phyloP scores from a whole-genome alignment of 2,329 filamentous ascomycete species.

The Pseudocercospora pini-densiflorae region DNA sequence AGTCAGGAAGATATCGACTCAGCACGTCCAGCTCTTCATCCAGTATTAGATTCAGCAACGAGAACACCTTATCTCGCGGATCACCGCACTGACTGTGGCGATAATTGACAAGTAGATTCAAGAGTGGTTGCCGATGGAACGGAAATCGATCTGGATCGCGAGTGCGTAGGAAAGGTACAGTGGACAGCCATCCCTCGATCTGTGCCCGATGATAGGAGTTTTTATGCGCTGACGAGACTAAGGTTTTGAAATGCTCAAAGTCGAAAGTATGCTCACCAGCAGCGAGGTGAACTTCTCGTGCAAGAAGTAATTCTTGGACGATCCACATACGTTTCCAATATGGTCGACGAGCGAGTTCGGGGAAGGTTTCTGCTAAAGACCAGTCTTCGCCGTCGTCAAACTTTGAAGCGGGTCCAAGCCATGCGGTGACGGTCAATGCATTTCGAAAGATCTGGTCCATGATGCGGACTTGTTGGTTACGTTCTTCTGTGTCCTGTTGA shows the following conservation, averaged over 20 bases:
- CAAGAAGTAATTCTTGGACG: constrained; percentile 10
- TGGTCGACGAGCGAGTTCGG: neutral
- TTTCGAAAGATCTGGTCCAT: constrained; percentile 17
- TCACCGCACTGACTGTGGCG: neutral
- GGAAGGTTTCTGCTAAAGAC: neutral
- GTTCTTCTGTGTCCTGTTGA: constrained; percentile 10
- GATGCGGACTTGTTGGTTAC: constrained; percentile 14
- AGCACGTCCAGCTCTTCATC: neutral
- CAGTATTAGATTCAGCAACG: constrained; percentile 6
- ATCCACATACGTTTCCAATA: constrained; percentile 16
- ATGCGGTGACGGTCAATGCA: constrained; percentile 6
- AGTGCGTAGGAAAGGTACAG: constrained; percentile 5
- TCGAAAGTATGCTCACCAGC: constrained; percentile 4
- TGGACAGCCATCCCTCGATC: neutral
- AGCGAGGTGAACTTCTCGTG: constrained; percentile 7
- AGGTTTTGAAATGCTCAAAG: constrained; percentile 11
- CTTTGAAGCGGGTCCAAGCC: neutral
- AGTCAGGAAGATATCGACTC: neutral
- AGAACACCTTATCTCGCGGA: constrained; percentile 10
- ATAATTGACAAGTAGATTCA: neutral
- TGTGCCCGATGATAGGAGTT: neutral
- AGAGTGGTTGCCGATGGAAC: neutral
- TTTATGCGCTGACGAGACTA: neutral
- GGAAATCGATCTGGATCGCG: constrained; percentile 11
- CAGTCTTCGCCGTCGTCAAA: neutral